These are phyloP conservation scores for Pleurotus giganteus DNA, from an alignment of 768 basidiomycete genomes.

Conservation along the genomic window DNA sequence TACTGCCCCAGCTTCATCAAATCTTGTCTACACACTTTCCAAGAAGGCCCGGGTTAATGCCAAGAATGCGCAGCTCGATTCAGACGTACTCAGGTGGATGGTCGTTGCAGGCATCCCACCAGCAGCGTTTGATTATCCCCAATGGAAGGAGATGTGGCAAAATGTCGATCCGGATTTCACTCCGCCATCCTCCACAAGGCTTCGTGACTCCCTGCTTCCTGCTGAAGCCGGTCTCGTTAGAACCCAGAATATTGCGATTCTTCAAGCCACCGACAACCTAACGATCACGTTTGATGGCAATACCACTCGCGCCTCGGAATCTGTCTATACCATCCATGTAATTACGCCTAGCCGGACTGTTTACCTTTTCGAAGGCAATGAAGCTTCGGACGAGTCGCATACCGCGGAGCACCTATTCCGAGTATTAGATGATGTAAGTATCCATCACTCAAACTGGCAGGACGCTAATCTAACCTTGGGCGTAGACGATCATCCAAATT, in stretches of 20 bases:
- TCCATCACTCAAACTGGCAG: neutral
- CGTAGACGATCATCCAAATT: conserved; percentile 16
- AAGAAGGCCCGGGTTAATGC: neutral
- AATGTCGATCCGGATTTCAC: neutral
- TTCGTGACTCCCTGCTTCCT: neutral
- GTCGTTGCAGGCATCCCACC: neutral
- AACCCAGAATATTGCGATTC: neutral
- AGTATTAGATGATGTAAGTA: conserved; percentile 11
- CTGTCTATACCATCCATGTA: conserved; percentile 20
- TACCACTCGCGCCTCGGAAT: conserved; percentile 14
- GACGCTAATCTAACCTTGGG: neutral
- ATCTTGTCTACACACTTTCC: neutral
- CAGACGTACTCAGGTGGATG: neutral
- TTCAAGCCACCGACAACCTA: conserved; percentile 5
- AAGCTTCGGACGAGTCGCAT: conserved; percentile 18
- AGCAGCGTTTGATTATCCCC: neutral
- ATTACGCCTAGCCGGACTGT: conserved; percentile 9
- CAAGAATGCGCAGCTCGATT: neutral
- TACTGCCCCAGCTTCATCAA: no score
- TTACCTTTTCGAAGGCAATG: conserved; percentile 18
- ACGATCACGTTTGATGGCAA: conserved; percentile 20
- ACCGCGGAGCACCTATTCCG: conserved; percentile 14
- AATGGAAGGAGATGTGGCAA: neutral
- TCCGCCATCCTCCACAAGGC: neutral
- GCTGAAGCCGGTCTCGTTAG: neutral